Conservation (phyloP, 306 rosid genomes). For the Ammopiptanthus mongolicus region DNA sequence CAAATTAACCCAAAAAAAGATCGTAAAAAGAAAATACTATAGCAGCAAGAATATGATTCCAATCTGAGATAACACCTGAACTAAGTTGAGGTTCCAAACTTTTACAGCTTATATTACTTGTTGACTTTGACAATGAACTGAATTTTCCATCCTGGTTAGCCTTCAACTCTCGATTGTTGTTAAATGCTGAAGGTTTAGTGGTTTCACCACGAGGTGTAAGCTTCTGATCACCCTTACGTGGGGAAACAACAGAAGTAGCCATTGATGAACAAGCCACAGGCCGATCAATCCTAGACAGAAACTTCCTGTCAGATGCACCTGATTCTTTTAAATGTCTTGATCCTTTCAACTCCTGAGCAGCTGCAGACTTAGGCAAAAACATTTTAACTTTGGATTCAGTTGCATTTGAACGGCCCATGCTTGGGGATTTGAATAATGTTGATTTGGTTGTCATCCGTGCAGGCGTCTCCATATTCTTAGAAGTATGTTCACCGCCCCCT, state of each 20-base stretch:
- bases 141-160: conserved; percentile 56
- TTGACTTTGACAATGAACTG: conserved; percentile 38
- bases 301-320: conserved; percentile 54
- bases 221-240: conserved; percentile 66
- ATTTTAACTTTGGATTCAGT: conserved; percentile 77
- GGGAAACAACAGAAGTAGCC: conserved; percentile 43
- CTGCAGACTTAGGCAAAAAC: conserved; percentile 45
- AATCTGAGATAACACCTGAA: conserved; percentile 53
- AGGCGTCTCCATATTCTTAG: conserved; percentile 53
- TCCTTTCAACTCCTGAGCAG: conserved; percentile 58
- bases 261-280: conserved; percentile 34
- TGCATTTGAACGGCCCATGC: conserved; percentile 44
- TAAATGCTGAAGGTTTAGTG: conserved; percentile 40
- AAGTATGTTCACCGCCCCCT: conserved; percentile 55
- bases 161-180: conserved; percentile 54
- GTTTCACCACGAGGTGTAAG: conserved; percentile 51
- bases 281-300: conserved; percentile 54
- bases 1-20: conserved; percentile 8
- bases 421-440: conserved; percentile 53
- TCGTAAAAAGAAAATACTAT: not conserved
- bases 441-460: conserved; percentile 58
- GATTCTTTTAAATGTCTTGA: conserved; percentile 59
- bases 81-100: conserved; percentile 51
- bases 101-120: conserved; percentile 47
- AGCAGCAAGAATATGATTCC: conserved; percentile 12